phyloP scores from a whole-genome alignment of 768 basidiomycete species.

The Cubamyces sp. region DNA sequence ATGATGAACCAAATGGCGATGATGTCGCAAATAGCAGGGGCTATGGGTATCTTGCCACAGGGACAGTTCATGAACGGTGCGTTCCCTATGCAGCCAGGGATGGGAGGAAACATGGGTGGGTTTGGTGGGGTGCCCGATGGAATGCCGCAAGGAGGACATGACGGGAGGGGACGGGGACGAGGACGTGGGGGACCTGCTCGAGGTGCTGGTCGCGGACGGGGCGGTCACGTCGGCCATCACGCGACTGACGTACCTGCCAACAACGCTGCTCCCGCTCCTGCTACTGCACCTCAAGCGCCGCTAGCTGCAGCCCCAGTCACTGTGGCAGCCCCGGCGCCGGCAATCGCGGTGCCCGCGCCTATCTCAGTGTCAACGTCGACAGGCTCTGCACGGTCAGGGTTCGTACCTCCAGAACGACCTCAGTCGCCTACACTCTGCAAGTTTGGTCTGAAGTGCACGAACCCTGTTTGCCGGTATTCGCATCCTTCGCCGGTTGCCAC shows the following conservation, averaged over 20 bases:
- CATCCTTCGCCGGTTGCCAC: constrained; percentile 99
- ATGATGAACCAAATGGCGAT: constrained; percentile 92
- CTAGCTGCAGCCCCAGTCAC: constrained; percentile 26
- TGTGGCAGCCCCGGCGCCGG: constrained; percentile 25
- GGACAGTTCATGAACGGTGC: constrained; percentile 62
- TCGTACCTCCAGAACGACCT: constrained; percentile 73
- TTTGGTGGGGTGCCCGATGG: constrained; percentile 37
- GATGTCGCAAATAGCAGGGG: constrained; percentile 90
- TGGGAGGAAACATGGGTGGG: constrained; percentile 46
- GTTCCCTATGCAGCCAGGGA: constrained; percentile 60
- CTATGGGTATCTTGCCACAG: constrained; percentile 73
- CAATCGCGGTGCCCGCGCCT: constrained; percentile 30
- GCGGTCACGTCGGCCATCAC: constrained; percentile 29
- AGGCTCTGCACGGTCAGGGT: constrained; percentile 44
- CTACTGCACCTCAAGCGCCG: background rate
- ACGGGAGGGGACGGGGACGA: constrained; percentile 30
- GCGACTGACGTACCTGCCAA: constrained; percentile 19
- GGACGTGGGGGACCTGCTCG: constrained; percentile 34
- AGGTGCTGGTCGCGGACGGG: constrained; percentile 28
- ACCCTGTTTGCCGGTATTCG: constrained; percentile 85
- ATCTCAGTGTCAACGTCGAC: constrained; percentile 19
- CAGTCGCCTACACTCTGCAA: constrained; percentile 94
- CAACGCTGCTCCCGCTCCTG: constrained; percentile 18
- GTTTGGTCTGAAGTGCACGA: constrained; percentile 88
- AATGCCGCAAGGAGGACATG: constrained; percentile 51